A percentile compares a stretch with the other conserved stretches of the same genome.
These are phyloP conservation scores for Trichoderma erinaceum DNA, from an alignment of 495 filamentous ascomycete species.

Conservation along the genomic window DNA sequence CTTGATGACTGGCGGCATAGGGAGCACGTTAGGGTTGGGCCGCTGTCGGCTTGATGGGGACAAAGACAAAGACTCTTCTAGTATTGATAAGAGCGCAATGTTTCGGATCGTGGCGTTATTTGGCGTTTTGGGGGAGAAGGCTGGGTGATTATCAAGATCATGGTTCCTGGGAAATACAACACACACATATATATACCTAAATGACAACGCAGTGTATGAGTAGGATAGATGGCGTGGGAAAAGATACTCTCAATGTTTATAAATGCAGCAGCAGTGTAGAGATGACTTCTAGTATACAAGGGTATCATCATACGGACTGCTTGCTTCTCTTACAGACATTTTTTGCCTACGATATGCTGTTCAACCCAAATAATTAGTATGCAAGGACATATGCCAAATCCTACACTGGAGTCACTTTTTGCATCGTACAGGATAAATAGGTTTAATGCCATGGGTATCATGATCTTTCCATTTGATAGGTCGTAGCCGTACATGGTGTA, in stretches of 20 bases:
- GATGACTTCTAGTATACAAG: too few relatives aligned
- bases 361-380: too few relatives aligned
- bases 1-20: slow-evolving; percentile 35
- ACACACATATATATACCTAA: too few relatives aligned
- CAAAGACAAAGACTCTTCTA: background rate
- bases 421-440: background rate
- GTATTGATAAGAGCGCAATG: background rate
- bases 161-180: too few relatives aligned
- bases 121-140: background rate
- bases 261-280: too few relatives aligned
- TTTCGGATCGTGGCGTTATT: background rate
- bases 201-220: too few relatives aligned
- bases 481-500: slow-evolving; percentile 9
- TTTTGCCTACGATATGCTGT: too few relatives aligned
- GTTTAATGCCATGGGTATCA: background rate
- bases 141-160: too few relatives aligned
- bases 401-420: background rate
- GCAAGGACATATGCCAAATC: background rate
- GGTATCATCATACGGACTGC: too few relatives aligned
- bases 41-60: slow-evolving; percentile 33
- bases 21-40: slow-evolving; percentile 62
- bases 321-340: too few relatives aligned
- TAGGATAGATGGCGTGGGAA: too few relatives aligned
- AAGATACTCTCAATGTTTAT: too few relatives aligned
- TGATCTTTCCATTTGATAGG: slow-evolving; percentile 11